Conservation (phyloP, 129 eudicot genomes). For the Centaurea solstitialis region DNA sequence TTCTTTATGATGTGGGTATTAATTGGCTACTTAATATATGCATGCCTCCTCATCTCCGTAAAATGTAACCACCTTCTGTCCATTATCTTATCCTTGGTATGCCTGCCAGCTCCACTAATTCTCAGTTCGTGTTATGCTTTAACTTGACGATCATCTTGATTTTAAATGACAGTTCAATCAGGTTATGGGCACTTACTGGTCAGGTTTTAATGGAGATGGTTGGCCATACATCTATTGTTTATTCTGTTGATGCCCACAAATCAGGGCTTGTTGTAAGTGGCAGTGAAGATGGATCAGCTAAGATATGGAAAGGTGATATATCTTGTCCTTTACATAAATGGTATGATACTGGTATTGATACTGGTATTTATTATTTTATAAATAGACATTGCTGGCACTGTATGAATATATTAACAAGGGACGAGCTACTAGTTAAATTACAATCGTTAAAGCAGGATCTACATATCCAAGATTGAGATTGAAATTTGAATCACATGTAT, state of each 20-base stretch:
- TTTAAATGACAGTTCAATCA: conserved; percentile 65
- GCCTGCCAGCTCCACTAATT: background rate
- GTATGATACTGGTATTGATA: too few relatives aligned
- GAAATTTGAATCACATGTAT: conserved; percentile 5
- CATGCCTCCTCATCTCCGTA: background rate
- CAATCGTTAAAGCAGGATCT: conserved; percentile 7
- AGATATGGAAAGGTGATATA: conserved; percentile 88
- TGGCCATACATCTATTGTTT: conserved; percentile 94
- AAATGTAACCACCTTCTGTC: background rate
- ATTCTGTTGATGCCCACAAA: conserved; percentile 91
- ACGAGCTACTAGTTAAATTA: background rate
- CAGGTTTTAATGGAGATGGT: conserved; percentile 93
- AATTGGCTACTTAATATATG: conserved; percentile 1
- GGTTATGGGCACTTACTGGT: conserved; percentile 91
- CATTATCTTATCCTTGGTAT: conserved; percentile 2
- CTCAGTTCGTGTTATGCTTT: background rate
- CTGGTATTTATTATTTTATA: background rate
- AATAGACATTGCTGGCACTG: background rate
- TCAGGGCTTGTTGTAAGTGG: conserved; percentile 94
- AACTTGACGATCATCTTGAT: conserved; percentile 13
- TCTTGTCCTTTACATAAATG: conserved; percentile 17
- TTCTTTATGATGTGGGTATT: conserved; percentile 5
- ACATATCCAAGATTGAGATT: background rate
- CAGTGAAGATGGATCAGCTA: conserved; percentile 90
- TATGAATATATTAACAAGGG: conserved; percentile 8